Conservation (phyloP, 768 basidiomycete species). For the Cystofilobasidium ferigula region DNA sequence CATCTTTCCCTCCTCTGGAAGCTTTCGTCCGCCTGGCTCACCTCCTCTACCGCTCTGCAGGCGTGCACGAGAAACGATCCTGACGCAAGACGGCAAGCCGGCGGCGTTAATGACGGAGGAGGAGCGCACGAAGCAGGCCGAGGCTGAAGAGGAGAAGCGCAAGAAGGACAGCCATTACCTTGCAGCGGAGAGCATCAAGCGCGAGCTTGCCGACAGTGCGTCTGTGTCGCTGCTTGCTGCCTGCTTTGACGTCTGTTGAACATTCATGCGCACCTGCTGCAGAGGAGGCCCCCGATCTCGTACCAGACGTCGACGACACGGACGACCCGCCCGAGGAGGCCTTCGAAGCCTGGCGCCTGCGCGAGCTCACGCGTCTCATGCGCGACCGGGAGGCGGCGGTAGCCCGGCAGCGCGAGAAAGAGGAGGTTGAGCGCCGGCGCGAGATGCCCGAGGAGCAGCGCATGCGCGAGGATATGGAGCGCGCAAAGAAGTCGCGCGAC, state of each 20-base stretch:
- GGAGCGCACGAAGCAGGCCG: constrained; percentile 57
- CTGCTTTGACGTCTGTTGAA: neutral
- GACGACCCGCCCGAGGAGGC: constrained; percentile 84
- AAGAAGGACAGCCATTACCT: constrained; percentile 80
- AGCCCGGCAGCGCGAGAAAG: constrained; percentile 66
- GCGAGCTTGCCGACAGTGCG: constrained; percentile 85
- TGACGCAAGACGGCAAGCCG: constrained; percentile 42
- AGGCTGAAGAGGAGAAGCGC: constrained; percentile 66
- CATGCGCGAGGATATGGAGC: constrained; percentile 77
- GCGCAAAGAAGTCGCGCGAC: constrained; percentile 49
- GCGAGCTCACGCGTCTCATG: constrained; percentile 87
- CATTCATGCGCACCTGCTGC: too few relatives aligned
- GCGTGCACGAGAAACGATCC: constrained; percentile 48
- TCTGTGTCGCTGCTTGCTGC: constrained; percentile 23
- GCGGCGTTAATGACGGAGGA: constrained; percentile 52
- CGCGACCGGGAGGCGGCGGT: constrained; percentile 83
- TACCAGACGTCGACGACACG: constrained; percentile 87
- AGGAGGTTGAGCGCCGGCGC: constrained; percentile 80
- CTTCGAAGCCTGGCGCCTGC: constrained; percentile 90
- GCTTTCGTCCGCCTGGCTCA: neutral
- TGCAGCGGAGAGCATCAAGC: constrained; percentile 83
- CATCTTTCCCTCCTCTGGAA: constrained; percentile 32
- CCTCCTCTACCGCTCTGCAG: constrained; percentile 15
- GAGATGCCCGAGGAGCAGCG: constrained; percentile 89
- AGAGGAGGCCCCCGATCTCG: constrained; percentile 80